Evolutionary conservation across 2,329 filamentous ascomycete species (phyloP).

Genomic region (Daldinia sp.): DNA sequence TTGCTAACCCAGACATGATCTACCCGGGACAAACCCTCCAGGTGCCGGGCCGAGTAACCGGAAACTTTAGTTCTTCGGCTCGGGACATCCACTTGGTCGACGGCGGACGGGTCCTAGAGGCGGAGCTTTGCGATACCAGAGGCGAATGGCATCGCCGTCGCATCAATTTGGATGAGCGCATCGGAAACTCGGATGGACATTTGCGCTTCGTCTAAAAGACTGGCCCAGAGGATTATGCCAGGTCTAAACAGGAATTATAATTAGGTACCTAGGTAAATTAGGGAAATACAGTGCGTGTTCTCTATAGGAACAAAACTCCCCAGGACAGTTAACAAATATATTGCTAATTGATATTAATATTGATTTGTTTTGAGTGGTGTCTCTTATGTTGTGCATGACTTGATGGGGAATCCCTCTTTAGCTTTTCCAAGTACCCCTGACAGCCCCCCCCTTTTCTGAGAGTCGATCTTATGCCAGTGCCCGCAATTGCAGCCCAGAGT

Average conservation of each 20-base stretch:
- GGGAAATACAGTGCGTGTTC: background rate
- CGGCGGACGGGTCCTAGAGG: constrained; percentile 52
- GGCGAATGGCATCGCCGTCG: constrained; percentile 41
- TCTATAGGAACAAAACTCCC: background rate
- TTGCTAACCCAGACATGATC: constrained; percentile 58
- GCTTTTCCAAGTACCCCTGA: background rate
- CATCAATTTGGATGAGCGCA: constrained; percentile 44
- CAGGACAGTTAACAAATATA: background rate
- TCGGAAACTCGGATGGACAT: constrained; percentile 40
- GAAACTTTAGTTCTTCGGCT: constrained; percentile 54
- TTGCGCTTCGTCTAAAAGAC: constrained; percentile 60
- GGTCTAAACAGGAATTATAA: background rate
- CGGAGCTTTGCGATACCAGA: constrained; percentile 35
- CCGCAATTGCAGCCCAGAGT: background rate
- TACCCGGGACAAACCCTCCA: constrained; percentile 57
- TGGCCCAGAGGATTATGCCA: background rate
- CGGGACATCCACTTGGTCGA: constrained; percentile 55
- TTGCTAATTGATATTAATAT: background rate
- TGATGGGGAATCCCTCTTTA: background rate
- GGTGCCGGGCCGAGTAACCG: constrained; percentile 49
- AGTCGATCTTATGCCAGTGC: background rate
- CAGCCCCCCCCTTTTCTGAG: background rate
- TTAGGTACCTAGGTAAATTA: background rate
- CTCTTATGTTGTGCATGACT: background rate
- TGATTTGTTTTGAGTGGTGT: background rate